Conservation (phyloP, 2,329 filamentous ascomycete genomes). For the Stenocarpella maydis region DNA sequence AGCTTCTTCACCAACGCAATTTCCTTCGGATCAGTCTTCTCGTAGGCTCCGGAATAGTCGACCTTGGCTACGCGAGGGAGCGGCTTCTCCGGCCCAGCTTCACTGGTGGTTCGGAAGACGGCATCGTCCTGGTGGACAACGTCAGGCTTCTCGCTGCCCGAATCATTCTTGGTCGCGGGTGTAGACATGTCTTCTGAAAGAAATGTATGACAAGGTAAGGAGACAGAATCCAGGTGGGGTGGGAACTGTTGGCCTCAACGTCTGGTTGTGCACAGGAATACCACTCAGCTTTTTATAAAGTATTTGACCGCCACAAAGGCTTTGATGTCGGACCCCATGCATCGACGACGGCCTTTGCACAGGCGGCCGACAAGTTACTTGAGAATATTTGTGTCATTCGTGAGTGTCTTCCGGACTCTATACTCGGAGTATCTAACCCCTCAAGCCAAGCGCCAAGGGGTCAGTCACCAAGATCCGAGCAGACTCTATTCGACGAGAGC, state of each 20-base stretch:
- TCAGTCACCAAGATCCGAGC: neutral
- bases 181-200: conserved; percentile 7
- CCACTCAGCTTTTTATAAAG: neutral
- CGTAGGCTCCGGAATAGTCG: conserved; percentile 10
- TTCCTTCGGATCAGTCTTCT: conserved; percentile 45
- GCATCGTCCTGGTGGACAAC: conserved; percentile 14
- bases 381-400: conserved; percentile 10
- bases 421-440: neutral
- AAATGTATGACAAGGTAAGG: neutral
- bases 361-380: neutral
- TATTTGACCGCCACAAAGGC: neutral
- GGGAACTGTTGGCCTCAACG: neutral
- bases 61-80: conserved; percentile 6
- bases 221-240: neutral
- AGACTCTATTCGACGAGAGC: conserved; percentile 15
- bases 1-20: conserved; percentile 49
- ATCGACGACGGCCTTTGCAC: neutral
- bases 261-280: neutral
- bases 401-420: conserved; percentile 8
- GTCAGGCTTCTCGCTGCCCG: conserved; percentile 4
- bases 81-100: conserved; percentile 19
- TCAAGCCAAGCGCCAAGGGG: conserved; percentile 12
- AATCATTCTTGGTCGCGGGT: neutral
- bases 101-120: conserved; percentile 10
- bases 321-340: neutral